Evolutionary conservation across 164 flowering plant species (phyloP).

Genomic region (Vitis vinifera): ASM3070453v1 NC_081817.1:5468501-5469000

Average conservation of each 20-base stretch:
- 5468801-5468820: neutral
- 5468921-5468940: no score
- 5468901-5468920: no score
- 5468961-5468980: no score
- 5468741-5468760: slow-evolving; percentile 7
- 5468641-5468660: slow-evolving; percentile 2
- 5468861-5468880: slow-evolving; percentile 13
- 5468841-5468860: slow-evolving; percentile 7
- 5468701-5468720: slow-evolving; percentile 1
- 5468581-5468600: neutral
- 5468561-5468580: slow-evolving; percentile 10
- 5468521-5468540: slow-evolving; percentile 23
- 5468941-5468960: no score
- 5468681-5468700: slow-evolving; percentile 10
- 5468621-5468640: slow-evolving; percentile 9
- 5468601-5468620: slow-evolving; percentile 1
- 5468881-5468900: neutral
- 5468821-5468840: slow-evolving; percentile 7
- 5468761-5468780: neutral
- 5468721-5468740: slow-evolving; percentile 1
- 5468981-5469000: no score
- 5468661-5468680: slow-evolving; percentile 3
- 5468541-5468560: slow-evolving; percentile 3
- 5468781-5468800: slow-evolving; percentile 5
- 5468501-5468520: neutral